Evolutionary conservation across 805 yeast species (phyloP).

Genomic region (Wickerhamia fluorescens): DNA sequence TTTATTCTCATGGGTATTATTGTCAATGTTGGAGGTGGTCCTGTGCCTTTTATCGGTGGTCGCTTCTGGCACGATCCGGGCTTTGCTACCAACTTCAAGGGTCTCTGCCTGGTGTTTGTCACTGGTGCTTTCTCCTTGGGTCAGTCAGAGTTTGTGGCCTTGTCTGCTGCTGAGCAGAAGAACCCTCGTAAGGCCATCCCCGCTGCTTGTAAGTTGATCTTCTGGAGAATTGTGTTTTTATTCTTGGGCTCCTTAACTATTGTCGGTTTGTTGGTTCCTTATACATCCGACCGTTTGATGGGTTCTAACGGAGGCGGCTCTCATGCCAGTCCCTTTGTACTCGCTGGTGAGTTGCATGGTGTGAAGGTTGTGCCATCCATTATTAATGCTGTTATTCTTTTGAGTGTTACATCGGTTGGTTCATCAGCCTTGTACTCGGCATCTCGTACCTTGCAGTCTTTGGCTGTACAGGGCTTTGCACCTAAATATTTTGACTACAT

Average conservation of each 20-base stretch:
- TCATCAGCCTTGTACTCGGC: conserved; percentile 36
- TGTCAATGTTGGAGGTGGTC: conserved; percentile 28
- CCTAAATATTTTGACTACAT: conserved; percentile 33
- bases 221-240: conserved; percentile 30
- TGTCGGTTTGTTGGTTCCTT: conserved; percentile 23
- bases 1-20: conserved; percentile 36
- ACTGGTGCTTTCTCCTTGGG: conserved; percentile 37
- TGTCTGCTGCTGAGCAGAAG: conserved; percentile 32
- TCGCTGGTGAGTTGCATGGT: conserved; percentile 36
- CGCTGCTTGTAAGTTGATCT: conserved; percentile 34
- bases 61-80: conserved; percentile 36
- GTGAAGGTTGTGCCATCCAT: conserved; percentile 33
- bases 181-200: conserved; percentile 35
- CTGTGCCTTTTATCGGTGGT: conserved; percentile 32
- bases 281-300: conserved; percentile 17
- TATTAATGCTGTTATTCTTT: conserved; percentile 34
- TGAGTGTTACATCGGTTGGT: conserved; percentile 37
- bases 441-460: conserved; percentile 36
- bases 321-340: conserved; percentile 36
- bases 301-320: conserved; percentile 22
- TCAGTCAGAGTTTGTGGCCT: conserved; percentile 34
- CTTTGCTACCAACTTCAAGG: conserved; percentile 31
- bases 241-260: conserved; percentile 34
- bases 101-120: conserved; percentile 31
- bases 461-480: conserved; percentile 37